Evolutionary conservation across 495 filamentous ascomycete genomes (phyloP).

Genomic region (Penicillium odoratum): DNA sequence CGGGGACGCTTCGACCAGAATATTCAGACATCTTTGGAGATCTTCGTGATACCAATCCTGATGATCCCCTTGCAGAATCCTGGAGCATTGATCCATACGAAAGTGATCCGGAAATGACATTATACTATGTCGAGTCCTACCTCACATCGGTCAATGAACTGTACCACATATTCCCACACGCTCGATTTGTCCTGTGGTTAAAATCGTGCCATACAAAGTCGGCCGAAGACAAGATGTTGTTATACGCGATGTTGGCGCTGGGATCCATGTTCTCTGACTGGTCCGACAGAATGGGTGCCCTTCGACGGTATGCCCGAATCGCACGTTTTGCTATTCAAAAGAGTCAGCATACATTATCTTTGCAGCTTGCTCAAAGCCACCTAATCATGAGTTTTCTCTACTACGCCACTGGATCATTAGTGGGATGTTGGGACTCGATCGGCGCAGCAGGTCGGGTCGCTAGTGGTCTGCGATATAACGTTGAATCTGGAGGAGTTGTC

Average conservation of each 20-base stretch:
- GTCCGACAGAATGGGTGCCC: slow-evolving; percentile 44
- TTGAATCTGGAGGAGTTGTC: slow-evolving; percentile 56
- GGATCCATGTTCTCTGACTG: slow-evolving; percentile 58
- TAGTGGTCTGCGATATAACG: slow-evolving; percentile 56
- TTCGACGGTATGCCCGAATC: slow-evolving; percentile 54
- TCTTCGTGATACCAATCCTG: slow-evolving; percentile 29
- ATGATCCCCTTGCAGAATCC: slow-evolving; percentile 52
- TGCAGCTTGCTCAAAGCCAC: slow-evolving; percentile 63
- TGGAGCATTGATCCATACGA: slow-evolving; percentile 68
- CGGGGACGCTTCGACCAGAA: slow-evolving; percentile 22
- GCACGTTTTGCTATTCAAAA: slow-evolving; percentile 58
- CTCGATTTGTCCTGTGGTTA: slow-evolving; percentile 54
- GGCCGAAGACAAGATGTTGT: slow-evolving; percentile 66
- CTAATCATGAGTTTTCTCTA: slow-evolving; percentile 65
- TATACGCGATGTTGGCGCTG: slow-evolving; percentile 63
- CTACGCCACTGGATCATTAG: slow-evolving; percentile 53
- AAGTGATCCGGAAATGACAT: slow-evolving; percentile 45
- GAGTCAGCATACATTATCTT: slow-evolving; percentile 47
- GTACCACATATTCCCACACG: slow-evolving; percentile 59
- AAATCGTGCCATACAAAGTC: slow-evolving; percentile 53
- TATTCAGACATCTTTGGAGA: slow-evolving; percentile 39
- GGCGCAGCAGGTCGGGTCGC: slow-evolving; percentile 60
- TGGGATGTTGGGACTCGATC: slow-evolving; percentile 59
- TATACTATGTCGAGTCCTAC: slow-evolving; percentile 55
- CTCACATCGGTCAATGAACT: slow-evolving; percentile 54